Evolutionary conservation across 345 rosid species (phyloP), one percentile per base, ranked within the genome.

Genomic region (Eucalyptus melliodora): DNA sequence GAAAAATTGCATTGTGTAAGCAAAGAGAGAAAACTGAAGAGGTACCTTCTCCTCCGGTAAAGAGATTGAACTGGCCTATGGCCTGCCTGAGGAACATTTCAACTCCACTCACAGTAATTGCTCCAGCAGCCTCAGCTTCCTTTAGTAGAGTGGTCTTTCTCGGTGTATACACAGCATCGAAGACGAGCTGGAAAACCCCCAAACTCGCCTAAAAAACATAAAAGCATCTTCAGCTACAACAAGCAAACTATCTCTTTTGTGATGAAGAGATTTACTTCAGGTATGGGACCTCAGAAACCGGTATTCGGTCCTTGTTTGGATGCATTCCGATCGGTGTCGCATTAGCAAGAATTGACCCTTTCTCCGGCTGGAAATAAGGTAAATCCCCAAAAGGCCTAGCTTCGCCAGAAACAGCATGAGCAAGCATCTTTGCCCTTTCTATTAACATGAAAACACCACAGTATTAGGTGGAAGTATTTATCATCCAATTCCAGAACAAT

Each of bases 41-140:
- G 59, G 59, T 86, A 92, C 97, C 97, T 90, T 90, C 89, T 90
- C 24, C 47, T 86, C 91, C 94, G 7, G 96, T 95, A 92, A 95
- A 94, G 91, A 93, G 94, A 42, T 53, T 93, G 92, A 93, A 94
- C 91, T 95, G 97, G 56, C 93, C 93, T 24, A 93, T 89, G 77
- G 96, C 96, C 87, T 95, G 97, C 56, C 95, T 90, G 86, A 95
- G 92, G 93, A 95, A 94, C 97, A 95, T 95, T 89, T 95, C 97
- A 47, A 93, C 95, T 47, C 96, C 97, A 55, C 95, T 89, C 9
- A 95, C 97, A 24, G 34, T 90, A 90, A 94, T 92, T 44, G 95
- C 95, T 56, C 96, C 96, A 3, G 94, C 95, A 85, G 94, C 95
- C 82, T 92, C 92, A 2, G 96, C 95, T 62, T 94, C 95, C 90